These are phyloP conservation scores for Irpex sp. DNA, from an alignment of 1,284 basidiomycete genomes.

Conservation along the genomic window DNA sequence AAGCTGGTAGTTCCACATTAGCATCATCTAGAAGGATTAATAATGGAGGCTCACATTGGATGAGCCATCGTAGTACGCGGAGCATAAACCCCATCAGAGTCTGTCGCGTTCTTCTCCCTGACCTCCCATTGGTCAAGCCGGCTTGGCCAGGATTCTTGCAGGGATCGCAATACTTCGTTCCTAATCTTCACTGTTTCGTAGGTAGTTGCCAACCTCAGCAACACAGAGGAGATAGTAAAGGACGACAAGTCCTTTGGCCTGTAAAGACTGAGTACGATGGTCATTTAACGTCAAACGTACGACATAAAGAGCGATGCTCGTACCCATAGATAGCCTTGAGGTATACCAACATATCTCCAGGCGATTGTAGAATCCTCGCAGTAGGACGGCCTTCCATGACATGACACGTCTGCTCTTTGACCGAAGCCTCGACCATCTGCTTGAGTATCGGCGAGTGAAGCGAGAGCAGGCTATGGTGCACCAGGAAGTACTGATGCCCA, in stretches of 20 bases:
- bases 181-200: conserved; percentile 54
- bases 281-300: background rate
- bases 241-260: conserved; percentile 37
- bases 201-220: conserved; percentile 58
- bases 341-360: conserved; percentile 49
- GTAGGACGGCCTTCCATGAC: conserved; percentile 49
- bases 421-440: conserved; percentile 1
- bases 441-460: conserved; percentile 47
- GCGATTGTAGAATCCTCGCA: conserved; percentile 44
- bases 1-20: conserved; percentile 31
- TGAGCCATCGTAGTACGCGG: conserved; percentile 52
- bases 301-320: background rate
- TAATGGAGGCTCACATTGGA: conserved; percentile 47
- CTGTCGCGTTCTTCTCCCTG: conserved; percentile 49
- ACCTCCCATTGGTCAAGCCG: conserved; percentile 56
- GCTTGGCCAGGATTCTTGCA: conserved; percentile 51
- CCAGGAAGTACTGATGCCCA: conserved; percentile 52
- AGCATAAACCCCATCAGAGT: conserved; percentile 44
- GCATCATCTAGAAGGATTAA: conserved; percentile 17
- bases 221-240: conserved; percentile 43
- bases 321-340: conserved; percentile 48
- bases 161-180: conserved; percentile 43
- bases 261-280: conserved; percentile 1
- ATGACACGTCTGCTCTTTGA: conserved; percentile 5
- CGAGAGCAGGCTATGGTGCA: conserved; percentile 59